A percentile compares a stretch with the other conserved stretches of the same genome.
phyloP scores from a whole-genome alignment of 2,329 filamentous ascomycete genomes.

The Rhynchosporium graminicola region DNA sequence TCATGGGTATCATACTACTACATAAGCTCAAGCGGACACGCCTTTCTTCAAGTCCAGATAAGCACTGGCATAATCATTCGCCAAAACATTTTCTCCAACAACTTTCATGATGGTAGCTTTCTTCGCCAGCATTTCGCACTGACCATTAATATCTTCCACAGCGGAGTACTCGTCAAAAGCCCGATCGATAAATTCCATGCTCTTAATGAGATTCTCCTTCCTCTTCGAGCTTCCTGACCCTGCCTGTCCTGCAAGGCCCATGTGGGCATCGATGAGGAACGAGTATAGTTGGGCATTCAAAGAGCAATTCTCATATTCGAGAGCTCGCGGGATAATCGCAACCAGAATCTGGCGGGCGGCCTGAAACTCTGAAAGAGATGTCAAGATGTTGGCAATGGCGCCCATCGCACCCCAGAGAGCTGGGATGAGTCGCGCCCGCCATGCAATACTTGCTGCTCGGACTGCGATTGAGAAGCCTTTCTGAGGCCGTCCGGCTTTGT shows the following conservation, averaged over 20 bases:
- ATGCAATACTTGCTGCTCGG: slow-evolving; percentile 63
- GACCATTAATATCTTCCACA: slow-evolving; percentile 58
- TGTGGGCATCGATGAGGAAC: slow-evolving; percentile 61
- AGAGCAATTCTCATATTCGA: slow-evolving; percentile 59
- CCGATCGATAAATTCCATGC: slow-evolving; percentile 36
- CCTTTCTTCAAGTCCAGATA: slow-evolving; percentile 52
- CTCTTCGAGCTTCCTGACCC: slow-evolving; percentile 41
- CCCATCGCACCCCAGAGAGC: slow-evolving; percentile 62
- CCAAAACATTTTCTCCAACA: slow-evolving; percentile 54
- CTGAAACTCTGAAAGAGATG: slow-evolving; percentile 60
- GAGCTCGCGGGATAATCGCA: slow-evolving; percentile 62
- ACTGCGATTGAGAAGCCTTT: slow-evolving; percentile 67
- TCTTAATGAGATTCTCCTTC: slow-evolving; percentile 51
- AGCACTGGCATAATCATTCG: slow-evolving; percentile 57
- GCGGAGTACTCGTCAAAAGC: slow-evolving; percentile 52
- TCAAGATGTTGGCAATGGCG: slow-evolving; percentile 57
- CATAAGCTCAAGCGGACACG: slow-evolving; percentile 27
- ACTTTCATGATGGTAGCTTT: slow-evolving; percentile 65
- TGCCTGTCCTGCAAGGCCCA: slow-evolving; percentile 60
- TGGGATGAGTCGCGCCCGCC: slow-evolving; percentile 58
- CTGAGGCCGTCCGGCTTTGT: slow-evolving; percentile 59
- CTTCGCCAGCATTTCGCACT: slow-evolving; percentile 65
- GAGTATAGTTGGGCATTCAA: slow-evolving; percentile 60
- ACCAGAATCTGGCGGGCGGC: slow-evolving; percentile 58
- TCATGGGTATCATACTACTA: slow-evolving; percentile 31